Conservation (phyloP, 371 early-diverging fungal species). For the Choanephora cucurbitarum region DNA sequence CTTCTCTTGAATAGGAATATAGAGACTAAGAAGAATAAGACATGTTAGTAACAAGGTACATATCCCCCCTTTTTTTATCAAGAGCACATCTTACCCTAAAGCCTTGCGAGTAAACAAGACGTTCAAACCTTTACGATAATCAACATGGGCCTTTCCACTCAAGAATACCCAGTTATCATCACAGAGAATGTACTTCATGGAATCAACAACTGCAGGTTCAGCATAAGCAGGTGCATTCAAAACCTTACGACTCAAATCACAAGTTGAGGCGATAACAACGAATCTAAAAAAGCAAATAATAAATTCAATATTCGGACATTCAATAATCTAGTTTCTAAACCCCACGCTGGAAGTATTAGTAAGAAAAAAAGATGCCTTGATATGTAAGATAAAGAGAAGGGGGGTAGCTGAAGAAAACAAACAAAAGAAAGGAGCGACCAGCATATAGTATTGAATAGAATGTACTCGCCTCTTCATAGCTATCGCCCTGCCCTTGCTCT, state of each 20-base stretch:
- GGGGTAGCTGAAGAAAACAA: not conserved
- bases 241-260: conserved; percentile 54
- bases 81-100: conserved; percentile 39
- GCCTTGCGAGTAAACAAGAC: conserved; percentile 53
- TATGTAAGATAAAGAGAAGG: not conserved
- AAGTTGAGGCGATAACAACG: conserved; percentile 56
- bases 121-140: conserved; percentile 53
- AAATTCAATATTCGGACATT: conserved; percentile 7
- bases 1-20: conserved; percentile 51
- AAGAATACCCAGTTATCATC: conserved; percentile 57
- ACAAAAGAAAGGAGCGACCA: not conserved
- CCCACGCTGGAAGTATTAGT: conserved; percentile 8
- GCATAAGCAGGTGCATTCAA: conserved; percentile 50
- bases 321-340: not conserved
- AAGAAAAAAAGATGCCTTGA: conserved; percentile 5
- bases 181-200: conserved; percentile 53
- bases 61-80: too few relatives aligned
- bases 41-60: too few relatives aligned
- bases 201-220: conserved; percentile 50
- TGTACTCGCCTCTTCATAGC: too few relatives aligned
- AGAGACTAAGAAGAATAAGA: conserved; percentile 29
- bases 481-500: not conserved
- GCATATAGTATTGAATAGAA: not conserved
- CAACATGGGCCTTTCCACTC: conserved; percentile 51
- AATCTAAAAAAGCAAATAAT: conserved; percentile 31